Evolutionary conservation across 495 filamentous ascomycete species (phyloP), one percentile per base, ranked within the genome.

Genomic region (Penicillium malachiteum): DNA sequence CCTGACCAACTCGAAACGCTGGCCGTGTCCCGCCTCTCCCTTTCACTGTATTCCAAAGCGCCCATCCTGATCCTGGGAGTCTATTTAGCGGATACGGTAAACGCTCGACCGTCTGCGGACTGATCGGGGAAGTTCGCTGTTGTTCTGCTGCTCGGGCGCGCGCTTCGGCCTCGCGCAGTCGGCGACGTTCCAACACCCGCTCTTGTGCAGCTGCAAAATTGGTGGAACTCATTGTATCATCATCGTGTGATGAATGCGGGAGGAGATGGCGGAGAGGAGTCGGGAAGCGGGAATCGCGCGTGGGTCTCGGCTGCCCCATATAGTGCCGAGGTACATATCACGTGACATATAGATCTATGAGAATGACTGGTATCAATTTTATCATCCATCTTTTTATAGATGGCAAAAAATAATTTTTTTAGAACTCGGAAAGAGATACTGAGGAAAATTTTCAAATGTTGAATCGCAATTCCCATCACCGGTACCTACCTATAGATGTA

Each of bases 1-100:
- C 89, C 76, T 99, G 94, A 7, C 93, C 92, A 10, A 99, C 95
- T 39, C 94, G 85, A 68, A 96, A 96, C 9, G 89, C 88, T 7
- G 94, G 95, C 16, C 82, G 75, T 17, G 87, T 92, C 21, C 90
- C 90, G 56, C 91, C 88, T 48, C 87, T 81, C n/a, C 84, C 86
- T 31, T 79, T 84, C 53, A 96, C 78, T 6, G 75, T 64, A 61
- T 90, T 84, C 86, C 89, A 96, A 60, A 84, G 66, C 39, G 74
- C 76, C 45, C 86, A 59, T 1, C 83, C 79, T 6, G 82, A 79
- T 43, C 71, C 59, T 21, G 84, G 81, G 17, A 92, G 49, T 39
- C 75, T 73, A 38, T 81, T 79, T 45, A 91, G 71, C 12, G 87
- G 88, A 58, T 74, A 88, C 4, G 87, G 90, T 12, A 89, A 75